Conservation (phyloP, 495 filamentous ascomycete species). For the Pseudomonodictys pantanalensis region DNA sequence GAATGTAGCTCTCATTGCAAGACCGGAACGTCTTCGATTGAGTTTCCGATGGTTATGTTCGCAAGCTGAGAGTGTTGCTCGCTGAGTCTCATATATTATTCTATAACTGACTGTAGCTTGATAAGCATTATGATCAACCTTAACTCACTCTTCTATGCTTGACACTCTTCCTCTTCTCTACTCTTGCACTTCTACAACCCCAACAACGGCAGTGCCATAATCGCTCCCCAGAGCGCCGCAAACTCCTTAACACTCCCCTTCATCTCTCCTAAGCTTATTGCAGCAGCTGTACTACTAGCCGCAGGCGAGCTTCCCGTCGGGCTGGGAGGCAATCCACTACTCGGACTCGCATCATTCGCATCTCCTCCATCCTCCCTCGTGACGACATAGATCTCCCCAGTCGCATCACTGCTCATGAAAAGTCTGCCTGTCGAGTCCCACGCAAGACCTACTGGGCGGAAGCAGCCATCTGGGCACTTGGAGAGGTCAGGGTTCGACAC, state of each 20-base stretch:
- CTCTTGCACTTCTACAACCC: neutral
- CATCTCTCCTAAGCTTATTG: too few relatives aligned
- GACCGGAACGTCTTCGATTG: too few relatives aligned
- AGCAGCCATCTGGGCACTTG: slow-evolving; percentile 45
- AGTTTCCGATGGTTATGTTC: too few relatives aligned
- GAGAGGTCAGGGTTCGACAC: slow-evolving; percentile 46
- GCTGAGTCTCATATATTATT: too few relatives aligned
- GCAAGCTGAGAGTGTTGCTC: too few relatives aligned
- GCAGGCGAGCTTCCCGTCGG: slow-evolving; percentile 1
- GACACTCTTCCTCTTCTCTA: neutral
- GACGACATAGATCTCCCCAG: slow-evolving; percentile 52
- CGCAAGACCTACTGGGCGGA: slow-evolving; percentile 52
- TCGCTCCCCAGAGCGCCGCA: neutral
- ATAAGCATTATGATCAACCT: neutral
- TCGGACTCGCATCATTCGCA: slow-evolving; percentile 12
- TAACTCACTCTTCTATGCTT: neutral
- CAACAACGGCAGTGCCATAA: slow-evolving; percentile 5
- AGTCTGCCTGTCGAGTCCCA: slow-evolving; percentile 49
- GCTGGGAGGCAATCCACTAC: slow-evolving; percentile 11
- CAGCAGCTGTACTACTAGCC: neutral
- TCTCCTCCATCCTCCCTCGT: slow-evolving; percentile 38
- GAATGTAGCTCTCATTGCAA: too few relatives aligned
- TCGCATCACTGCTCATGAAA: slow-evolving; percentile 49
- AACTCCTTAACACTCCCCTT: neutral
- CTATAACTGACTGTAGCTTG: too few relatives aligned